Conservation (phyloP, 202 grass and related monocot genomes). For the Hordeum pubiflorum region DNA sequence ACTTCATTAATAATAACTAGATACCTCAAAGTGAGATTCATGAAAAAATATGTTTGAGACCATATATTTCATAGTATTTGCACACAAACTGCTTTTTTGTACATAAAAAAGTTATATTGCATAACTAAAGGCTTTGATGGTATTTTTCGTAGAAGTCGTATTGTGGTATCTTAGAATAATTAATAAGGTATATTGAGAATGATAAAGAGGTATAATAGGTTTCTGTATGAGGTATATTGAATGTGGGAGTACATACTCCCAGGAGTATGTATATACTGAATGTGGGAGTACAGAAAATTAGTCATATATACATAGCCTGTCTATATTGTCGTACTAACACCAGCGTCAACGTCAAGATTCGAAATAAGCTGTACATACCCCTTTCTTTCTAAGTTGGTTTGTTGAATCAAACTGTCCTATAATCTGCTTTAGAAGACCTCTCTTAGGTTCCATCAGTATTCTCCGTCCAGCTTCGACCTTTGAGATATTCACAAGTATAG, state of each 20-base stretch:
- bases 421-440: conserved; percentile 79
- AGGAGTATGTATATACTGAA: too few relatives aligned
- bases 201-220: neutral
- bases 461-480: conserved; percentile 77
- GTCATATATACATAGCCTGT: too few relatives aligned
- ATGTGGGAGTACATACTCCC: too few relatives aligned
- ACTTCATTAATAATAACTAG: neutral
- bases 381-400: conserved; percentile 91
- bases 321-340: neutral
- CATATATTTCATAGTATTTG: neutral
- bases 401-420: conserved; percentile 85
- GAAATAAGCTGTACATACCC: conserved; percentile 36
- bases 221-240: too few relatives aligned
- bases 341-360: neutral
- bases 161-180: neutral
- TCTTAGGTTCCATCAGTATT: conserved; percentile 82
- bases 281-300: too few relatives aligned
- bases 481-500: conserved; percentile 92
- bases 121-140: neutral
- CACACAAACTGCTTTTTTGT: neutral
- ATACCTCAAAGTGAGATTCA: neutral
- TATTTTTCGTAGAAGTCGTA: neutral
- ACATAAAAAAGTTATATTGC: neutral
- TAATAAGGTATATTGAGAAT: neutral
- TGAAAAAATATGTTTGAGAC: neutral